Evolutionary conservation across 2,329 filamentous ascomycete genomes (phyloP), one percentile per base, ranked within the genome.

Genomic region (Pestalotiopsis fici): DNA sequence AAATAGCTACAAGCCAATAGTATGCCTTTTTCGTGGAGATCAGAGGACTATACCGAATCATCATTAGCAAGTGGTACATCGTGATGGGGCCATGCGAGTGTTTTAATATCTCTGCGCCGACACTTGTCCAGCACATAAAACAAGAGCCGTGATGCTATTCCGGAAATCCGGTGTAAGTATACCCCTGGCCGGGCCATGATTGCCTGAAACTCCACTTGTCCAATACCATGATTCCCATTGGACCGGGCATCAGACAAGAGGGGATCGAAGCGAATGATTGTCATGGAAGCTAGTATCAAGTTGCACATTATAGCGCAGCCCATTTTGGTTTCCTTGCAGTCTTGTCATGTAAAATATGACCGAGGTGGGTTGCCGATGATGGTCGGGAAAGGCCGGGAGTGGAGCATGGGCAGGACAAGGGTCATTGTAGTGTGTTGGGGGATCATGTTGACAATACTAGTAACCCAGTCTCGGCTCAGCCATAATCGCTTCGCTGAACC

Each of bases 371-470:
- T 12, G n/a, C 61, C 23, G 47, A 62, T 15, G 23, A 27, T 23
- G n/a, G n/a, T 64, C 61, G 61, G 61, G 43, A 64, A 54, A 55
- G 61, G 43, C 47, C 31, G 61, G 61, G 27, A 61, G 35, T 37
- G 59, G 35, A 61, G 59, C 55, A 21, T 57, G 55, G 27, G 55
- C n/a, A 27, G 23, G 55, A 15, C 13, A 27, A 27, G 55, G 55
- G 55, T 27, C 27, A 23, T 15, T 57, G 9, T 57, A 5, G 27
- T 23, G 25, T 25, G 54, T 23, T 15, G 54, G 25, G 18, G 21
- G 54, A 56, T 13, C 18, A 28, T 15, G 28, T 18, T 25, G 21
- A n/a, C n/a, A 21, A 60, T 35, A 37, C 25, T 21, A 31, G 27
- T 7, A 6, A 60, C 27, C 57, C 57, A 60, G 25, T 35, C 28